A percentile compares a stretch with the other conserved stretches of the same genome.
Evolutionary conservation across 2,329 filamentous ascomycete species (phyloP).

Genomic region (Apiospora arundinis): DNA sequence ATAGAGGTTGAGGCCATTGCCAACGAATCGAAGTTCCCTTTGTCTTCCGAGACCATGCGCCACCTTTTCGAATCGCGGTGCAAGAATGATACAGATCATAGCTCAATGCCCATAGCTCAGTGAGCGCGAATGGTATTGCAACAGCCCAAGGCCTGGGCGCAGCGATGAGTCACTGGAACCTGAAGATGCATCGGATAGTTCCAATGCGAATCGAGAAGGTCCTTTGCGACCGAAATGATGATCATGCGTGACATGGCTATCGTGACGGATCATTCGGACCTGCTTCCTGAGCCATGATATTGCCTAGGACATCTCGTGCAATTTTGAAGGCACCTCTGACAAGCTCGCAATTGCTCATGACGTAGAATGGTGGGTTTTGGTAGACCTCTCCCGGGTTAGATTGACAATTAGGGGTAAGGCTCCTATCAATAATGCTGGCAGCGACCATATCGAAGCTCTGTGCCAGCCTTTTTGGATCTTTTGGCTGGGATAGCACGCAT

Average conservation of each 20-base stretch:
- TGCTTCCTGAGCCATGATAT: background rate
- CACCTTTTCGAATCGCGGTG: background rate
- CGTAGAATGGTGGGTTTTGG: background rate
- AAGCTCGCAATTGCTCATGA: background rate
- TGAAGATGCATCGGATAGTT: background rate
- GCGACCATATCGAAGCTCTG: too few relatives aligned
- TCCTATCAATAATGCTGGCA: too few relatives aligned
- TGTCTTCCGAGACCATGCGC: background rate
- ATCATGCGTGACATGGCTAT: background rate
- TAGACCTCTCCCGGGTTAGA: too few relatives aligned
- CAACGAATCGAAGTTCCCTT: slow-evolving; percentile 19
- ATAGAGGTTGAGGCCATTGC: slow-evolving; percentile 26
- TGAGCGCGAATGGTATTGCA: background rate
- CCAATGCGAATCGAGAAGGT: background rate
- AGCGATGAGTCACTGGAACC: background rate
- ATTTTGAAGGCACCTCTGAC: background rate
- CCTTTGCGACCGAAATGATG: too few relatives aligned
- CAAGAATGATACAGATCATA: background rate
- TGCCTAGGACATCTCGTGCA: background rate
- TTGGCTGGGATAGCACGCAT: too few relatives aligned
- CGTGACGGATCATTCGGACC: background rate
- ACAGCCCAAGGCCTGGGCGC: too few relatives aligned
- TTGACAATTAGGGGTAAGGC: too few relatives aligned
- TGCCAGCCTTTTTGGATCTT: too few relatives aligned
- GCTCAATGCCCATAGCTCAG: background rate